A percentile compares a stretch with the other conserved stretches of the same genome.
Conservation (phyloP, 2,329 filamentous ascomycete species). For the Scorias spongiosa region DNA sequence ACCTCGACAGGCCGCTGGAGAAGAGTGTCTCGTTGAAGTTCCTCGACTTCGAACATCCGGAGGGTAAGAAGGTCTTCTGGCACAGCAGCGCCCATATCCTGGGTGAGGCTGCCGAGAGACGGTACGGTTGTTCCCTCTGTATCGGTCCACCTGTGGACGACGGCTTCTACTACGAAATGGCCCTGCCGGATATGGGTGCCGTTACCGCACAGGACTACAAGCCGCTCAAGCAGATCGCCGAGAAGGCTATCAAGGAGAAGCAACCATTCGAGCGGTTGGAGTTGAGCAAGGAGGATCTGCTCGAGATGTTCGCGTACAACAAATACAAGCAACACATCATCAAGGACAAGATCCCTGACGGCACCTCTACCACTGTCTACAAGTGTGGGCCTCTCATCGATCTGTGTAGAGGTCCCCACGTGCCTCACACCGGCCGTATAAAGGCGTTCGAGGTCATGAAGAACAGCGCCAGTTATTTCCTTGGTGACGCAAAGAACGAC, state of each 20-base stretch:
- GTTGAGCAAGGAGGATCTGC: conserved; percentile 76
- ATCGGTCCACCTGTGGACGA: conserved; percentile 85
- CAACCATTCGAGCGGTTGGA: conserved; percentile 84
- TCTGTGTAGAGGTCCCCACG: conserved; percentile 86
- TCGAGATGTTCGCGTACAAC: conserved; percentile 96
- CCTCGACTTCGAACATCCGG: conserved; percentile 59
- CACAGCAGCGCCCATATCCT: conserved; percentile 90
- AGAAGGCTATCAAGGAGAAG: conserved; percentile 86
- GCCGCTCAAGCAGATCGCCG: conserved; percentile 64
- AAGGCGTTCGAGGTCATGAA: conserved; percentile 93
- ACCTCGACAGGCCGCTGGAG: conserved; percentile 80
- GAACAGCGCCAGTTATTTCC: conserved; percentile 75
- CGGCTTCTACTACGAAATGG: conserved; percentile 98
- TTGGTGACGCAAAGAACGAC: conserved; percentile 86
- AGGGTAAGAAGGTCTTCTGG: conserved; percentile 94
- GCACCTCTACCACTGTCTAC: conserved; percentile 86
- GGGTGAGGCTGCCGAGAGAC: conserved; percentile 82
- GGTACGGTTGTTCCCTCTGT: conserved; percentile 82
- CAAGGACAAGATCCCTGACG: conserved; percentile 76
- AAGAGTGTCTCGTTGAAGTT: conserved; percentile 73
- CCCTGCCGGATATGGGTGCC: conserved; percentile 52
- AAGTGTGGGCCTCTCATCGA: conserved; percentile 88
- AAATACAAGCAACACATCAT: conserved; percentile 99
- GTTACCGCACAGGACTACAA: conserved; percentile 71
- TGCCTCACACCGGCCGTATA: conserved; percentile 82